phyloP scores from a whole-genome alignment of 495 filamentous ascomycete genomes.

The Daldinia vernicosa region DNA sequence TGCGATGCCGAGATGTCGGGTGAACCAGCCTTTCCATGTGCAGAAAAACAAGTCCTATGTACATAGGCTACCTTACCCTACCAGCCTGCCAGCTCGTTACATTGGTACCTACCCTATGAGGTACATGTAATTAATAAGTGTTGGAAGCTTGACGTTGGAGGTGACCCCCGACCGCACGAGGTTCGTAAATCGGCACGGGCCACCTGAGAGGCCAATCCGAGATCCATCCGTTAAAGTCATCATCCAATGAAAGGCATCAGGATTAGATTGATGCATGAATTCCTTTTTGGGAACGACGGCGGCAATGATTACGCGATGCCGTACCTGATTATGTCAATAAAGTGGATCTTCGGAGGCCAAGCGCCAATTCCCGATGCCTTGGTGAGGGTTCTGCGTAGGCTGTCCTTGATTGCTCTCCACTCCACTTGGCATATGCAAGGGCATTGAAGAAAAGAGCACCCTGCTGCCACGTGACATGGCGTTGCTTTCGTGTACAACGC shows the following conservation, averaged over 20 bases:
- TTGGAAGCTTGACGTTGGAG: constrained; percentile 36
- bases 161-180: constrained; percentile 33
- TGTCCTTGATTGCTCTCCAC: constrained; percentile 28
- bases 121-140: constrained; percentile 22
- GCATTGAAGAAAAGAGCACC: constrained; percentile 10
- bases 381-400: constrained; percentile 11
- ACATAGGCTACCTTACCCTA: constrained; percentile 11
- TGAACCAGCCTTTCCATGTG: constrained; percentile 9
- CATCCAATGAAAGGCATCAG: constrained; percentile 29
- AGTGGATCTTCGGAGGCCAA: constrained; percentile 30
- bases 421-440: constrained; percentile 42
- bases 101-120: constrained; percentile 25
- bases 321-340: constrained; percentile 42
- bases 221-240: constrained; percentile 15
- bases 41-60: constrained; percentile 20
- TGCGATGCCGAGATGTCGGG: constrained; percentile 14
- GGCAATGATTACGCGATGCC: constrained; percentile 38
- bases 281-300: constrained; percentile 31
- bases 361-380: constrained; percentile 37
- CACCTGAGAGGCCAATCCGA: constrained; percentile 23
- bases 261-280: constrained; percentile 32
- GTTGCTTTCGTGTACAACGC: constrained; percentile 34
- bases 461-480: constrained; percentile 33
- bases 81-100: constrained; percentile 8
- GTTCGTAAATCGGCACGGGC: constrained; percentile 41